phyloP scores from a whole-genome alignment of 116 monocot genomes.

The Dioscorea cayenensis region DNA sequence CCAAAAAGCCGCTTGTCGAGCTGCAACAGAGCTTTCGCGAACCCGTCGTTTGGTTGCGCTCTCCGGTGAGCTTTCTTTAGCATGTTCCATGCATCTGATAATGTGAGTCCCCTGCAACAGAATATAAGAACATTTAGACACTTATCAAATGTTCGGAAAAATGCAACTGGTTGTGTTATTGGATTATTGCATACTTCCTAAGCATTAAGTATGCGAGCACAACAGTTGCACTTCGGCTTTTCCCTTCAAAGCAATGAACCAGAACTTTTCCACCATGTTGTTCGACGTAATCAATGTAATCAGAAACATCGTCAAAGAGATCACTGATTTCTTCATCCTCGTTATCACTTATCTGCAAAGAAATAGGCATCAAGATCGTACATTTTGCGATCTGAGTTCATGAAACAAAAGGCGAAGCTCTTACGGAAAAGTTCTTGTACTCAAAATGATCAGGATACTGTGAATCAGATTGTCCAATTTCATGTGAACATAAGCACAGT shows the following conservation, averaged over 20 bases:
- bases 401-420: conserved; percentile 4
- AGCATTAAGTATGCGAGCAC: conserved; percentile 87
- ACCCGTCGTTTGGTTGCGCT: conserved; percentile 94
- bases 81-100: conserved; percentile 66
- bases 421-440: conserved; percentile 85
- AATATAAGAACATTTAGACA: background rate
- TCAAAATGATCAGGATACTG: conserved; percentile 77
- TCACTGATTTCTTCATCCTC: conserved; percentile 73
- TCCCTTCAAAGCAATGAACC: conserved; percentile 97
- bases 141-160: background rate
- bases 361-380: background rate
- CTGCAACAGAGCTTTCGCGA: conserved; percentile 55
- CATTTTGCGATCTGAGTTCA: background rate
- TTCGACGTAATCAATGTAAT: conserved; percentile 74
- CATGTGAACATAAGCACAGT: conserved; percentile 86
- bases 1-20: conserved; percentile 72
- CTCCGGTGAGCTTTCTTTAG: conserved; percentile 72
- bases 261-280: conserved; percentile 58
- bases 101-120: conserved; percentile 49
- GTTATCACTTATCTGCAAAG: conserved; percentile 61
- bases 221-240: conserved; percentile 87
- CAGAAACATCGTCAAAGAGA: conserved; percentile 69
- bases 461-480: conserved; percentile 93
- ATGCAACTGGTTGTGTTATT: background rate
- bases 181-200: conserved; percentile 51